Percentiles rank a stretch among this genome's conserved stretches.
Conservation (phyloP, 345 rosid genomes). For the Rhizophora mangle region DNA sequence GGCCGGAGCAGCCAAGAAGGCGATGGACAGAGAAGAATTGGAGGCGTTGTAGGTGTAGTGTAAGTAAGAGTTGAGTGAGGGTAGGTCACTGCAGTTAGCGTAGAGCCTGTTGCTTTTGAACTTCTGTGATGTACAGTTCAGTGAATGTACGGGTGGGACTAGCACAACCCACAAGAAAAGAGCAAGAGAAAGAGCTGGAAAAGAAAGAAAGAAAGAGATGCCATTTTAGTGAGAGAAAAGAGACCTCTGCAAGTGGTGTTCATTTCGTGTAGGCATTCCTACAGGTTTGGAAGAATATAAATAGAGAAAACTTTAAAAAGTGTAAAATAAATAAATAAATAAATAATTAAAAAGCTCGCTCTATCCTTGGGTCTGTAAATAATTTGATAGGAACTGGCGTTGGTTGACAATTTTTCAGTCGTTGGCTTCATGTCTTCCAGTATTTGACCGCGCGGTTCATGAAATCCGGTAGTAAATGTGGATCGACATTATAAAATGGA, state of each 20-base stretch:
- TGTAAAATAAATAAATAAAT: no score
- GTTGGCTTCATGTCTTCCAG: no score
- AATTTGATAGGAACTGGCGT: no score
- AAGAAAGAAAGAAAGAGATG: constrained; percentile 21
- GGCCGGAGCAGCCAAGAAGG: constrained; percentile 59
- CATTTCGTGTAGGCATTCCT: neutral
- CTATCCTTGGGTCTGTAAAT: no score
- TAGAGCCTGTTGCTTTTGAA: constrained; percentile 28
- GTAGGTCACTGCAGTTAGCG: constrained; percentile 48
- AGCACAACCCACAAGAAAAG: constrained; percentile 25
- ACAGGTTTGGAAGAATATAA: neutral
- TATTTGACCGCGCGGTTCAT: no score
- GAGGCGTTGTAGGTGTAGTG: constrained; percentile 66
- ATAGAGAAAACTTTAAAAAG: no score
- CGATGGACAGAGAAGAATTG: constrained; percentile 74
- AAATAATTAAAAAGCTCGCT: no score
- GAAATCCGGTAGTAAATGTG: no score
- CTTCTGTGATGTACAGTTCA: constrained; percentile 53
- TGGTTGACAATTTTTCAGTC: no score
- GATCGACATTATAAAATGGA: no score
- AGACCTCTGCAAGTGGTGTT: neutral
- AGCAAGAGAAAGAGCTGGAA: constrained; percentile 7
- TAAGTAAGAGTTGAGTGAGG: constrained; percentile 46
- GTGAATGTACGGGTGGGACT: constrained; percentile 46
- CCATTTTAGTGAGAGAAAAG: neutral